Evolutionary conservation across 257 asterid genomes (phyloP).

Genomic region (Dorcoceras hygrometricum): DNA sequence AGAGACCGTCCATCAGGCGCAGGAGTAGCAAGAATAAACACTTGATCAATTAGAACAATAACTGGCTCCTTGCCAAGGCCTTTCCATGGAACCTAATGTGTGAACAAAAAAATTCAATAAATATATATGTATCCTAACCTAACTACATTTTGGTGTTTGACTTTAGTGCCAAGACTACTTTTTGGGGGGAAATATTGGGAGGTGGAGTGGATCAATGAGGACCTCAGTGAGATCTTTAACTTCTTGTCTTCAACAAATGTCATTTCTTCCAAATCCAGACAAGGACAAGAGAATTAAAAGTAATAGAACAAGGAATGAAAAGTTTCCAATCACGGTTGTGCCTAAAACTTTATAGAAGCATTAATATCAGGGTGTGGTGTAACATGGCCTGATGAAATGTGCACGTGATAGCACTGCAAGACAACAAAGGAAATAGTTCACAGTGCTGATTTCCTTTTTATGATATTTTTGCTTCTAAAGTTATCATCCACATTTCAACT

Average conservation of each 20-base stretch:
- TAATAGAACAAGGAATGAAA: conserved; percentile 20
- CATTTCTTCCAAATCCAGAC: background rate
- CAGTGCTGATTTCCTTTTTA: conserved; percentile 1
- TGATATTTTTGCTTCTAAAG: conserved; percentile 10
- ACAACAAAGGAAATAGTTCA: background rate
- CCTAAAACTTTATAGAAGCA: conserved; percentile 18
- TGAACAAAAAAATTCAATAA: conserved; percentile 21
- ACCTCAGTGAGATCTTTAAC: background rate
- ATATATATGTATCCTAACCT: background rate
- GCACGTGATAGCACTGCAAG: conserved; percentile 2
- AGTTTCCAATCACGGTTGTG: conserved; percentile 14
- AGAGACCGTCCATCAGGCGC: conserved; percentile 66
- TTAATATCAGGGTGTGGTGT: conserved; percentile 4
- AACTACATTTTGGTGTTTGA: background rate
- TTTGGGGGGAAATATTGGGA: too few species aligned
- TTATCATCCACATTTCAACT: background rate
- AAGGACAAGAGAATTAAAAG: background rate
- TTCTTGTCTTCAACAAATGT: background rate
- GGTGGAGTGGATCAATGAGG: background rate
- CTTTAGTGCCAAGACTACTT: background rate
- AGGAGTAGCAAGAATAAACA: conserved; percentile 90
- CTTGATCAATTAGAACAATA: conserved; percentile 90
- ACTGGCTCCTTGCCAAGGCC: conserved; percentile 99
- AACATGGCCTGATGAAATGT: background rate
- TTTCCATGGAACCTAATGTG: conserved; percentile 93